Conservation (phyloP, 1,284 basidiomycete species). For the Ustilago xerochloae region DNA sequence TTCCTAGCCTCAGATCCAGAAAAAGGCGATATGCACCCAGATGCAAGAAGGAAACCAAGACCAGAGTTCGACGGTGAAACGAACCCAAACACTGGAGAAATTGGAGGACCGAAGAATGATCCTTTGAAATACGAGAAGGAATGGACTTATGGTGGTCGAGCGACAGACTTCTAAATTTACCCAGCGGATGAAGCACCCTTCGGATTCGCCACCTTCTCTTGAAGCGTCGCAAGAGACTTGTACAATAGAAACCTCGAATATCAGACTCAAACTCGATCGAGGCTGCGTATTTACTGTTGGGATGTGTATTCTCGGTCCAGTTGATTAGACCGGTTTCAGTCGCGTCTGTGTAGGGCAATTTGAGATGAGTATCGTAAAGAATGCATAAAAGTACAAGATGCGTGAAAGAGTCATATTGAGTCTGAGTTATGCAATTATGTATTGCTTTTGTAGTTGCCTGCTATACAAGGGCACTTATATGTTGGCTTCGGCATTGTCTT, state of each 20-base stretch:
- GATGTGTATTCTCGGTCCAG: too few relatives aligned
- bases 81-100: constrained; percentile 73
- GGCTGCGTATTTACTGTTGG: too few relatives aligned
- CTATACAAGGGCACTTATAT: too few relatives aligned
- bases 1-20: constrained; percentile 46
- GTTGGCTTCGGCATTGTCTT: not conserved
- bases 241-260: too few relatives aligned
- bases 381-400: constrained; percentile 38
- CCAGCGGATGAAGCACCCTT: too few relatives aligned
- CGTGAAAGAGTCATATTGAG: too few relatives aligned
- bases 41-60: constrained; percentile 65
- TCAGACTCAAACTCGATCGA: too few relatives aligned
- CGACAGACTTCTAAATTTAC: constrained; percentile 58
- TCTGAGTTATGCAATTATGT: too few relatives aligned
- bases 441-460: too few relatives aligned
- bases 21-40: constrained; percentile 66
- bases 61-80: constrained; percentile 72
- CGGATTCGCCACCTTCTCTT: not conserved
- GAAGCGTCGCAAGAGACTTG: not conserved
- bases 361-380: too few relatives aligned
- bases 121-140: constrained; percentile 70
- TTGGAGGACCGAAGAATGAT: constrained; percentile 73
- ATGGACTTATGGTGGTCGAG: constrained; percentile 67
- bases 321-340: too few relatives aligned
- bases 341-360: too few relatives aligned